A percentile compares a stretch with the other conserved stretches of the same genome.
Evolutionary conservation across 2,329 filamentous ascomycete species (phyloP).

Genomic region (Cladosporium sphaerospermum): DNA sequence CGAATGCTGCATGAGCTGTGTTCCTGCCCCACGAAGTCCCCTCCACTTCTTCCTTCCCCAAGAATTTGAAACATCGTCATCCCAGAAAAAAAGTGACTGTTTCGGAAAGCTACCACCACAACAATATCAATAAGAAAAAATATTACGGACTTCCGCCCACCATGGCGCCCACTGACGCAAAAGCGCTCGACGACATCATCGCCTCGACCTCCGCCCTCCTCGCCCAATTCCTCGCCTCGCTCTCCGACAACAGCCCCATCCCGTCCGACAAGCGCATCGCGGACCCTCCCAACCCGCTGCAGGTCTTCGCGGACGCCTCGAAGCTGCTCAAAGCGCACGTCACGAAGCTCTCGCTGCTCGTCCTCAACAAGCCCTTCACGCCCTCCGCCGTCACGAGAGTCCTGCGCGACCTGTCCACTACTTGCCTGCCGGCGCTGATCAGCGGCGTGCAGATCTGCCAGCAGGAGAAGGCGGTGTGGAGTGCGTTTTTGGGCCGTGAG

Average conservation of each 20-base stretch:
- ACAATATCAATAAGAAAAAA: background rate
- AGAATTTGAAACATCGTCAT: conserved; percentile 8
- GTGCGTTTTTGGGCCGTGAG: conserved; percentile 57
- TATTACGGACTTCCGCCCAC: background rate
- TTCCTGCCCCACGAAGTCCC: no score
- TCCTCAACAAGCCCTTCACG: conserved; percentile 82
- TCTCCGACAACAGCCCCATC: conserved; percentile 19
- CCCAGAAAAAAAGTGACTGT: no score
- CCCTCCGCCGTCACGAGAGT: conserved; percentile 66
- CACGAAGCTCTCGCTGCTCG: conserved; percentile 79
- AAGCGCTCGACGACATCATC: conserved; percentile 25
- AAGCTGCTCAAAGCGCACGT: conserved; percentile 72
- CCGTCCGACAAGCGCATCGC: conserved; percentile 19
- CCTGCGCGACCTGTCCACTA: conserved; percentile 63
- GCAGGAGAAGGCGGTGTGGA: conserved; percentile 49
- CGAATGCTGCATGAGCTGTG: no score
- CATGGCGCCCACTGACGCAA: conserved; percentile 26
- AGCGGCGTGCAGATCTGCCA: conserved; percentile 63
- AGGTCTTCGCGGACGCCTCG: conserved; percentile 65
- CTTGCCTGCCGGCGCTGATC: conserved; percentile 68
- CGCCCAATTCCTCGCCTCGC: conserved; percentile 25
- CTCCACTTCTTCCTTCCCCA: background rate
- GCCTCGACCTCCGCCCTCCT: conserved; percentile 28
- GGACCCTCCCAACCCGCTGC: conserved; percentile 49
- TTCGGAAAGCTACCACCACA: background rate